A percentile compares a stretch with the other conserved stretches of the same genome.
Evolutionary conservation across 1,139 yeast species (phyloP).

Genomic region (Blastobotrys serpentis): DNA sequence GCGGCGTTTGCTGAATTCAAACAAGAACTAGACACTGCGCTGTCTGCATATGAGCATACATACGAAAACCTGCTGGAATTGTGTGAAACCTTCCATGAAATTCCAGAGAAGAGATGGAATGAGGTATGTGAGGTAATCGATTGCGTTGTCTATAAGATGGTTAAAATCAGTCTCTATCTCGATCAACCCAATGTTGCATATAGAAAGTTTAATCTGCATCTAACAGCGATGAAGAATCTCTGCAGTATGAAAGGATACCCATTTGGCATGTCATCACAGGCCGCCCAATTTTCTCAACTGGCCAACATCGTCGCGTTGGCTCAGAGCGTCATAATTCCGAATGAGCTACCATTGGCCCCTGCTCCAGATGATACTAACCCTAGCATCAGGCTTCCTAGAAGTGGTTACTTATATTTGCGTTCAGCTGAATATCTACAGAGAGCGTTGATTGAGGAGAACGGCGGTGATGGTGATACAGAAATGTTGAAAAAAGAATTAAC

Average conservation of each 20-base stretch:
- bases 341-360: slow-evolving; percentile 38
- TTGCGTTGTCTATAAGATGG: slow-evolving; percentile 59
- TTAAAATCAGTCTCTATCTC: slow-evolving; percentile 58
- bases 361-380: slow-evolving; percentile 33
- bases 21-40: slow-evolving; percentile 47
- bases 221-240: slow-evolving; percentile 46
- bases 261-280: slow-evolving; percentile 19
- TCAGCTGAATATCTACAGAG: slow-evolving; percentile 34
- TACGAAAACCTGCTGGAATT: slow-evolving; percentile 48
- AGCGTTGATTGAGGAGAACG: slow-evolving; percentile 14
- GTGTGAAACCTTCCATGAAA: slow-evolving; percentile 34
- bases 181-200: slow-evolving; percentile 61
- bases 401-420: slow-evolving; percentile 48
- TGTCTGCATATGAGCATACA: slow-evolving; percentile 49
- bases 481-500: slow-evolving; percentile 30
- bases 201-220: slow-evolving; percentile 63
- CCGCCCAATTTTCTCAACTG: slow-evolving; percentile 51
- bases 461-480: slow-evolving; percentile 18
- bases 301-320: slow-evolving; percentile 53
- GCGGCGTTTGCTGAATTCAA: slow-evolving; percentile 50
- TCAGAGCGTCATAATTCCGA: slow-evolving; percentile 47
- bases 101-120: slow-evolving; percentile 39
- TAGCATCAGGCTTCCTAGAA: slow-evolving; percentile 44
- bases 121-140: slow-evolving; percentile 56
- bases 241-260: slow-evolving; percentile 29